Evolutionary conservation across 1,284 basidiomycete species (phyloP).

Genomic region (Pterulicium gracile): DNA sequence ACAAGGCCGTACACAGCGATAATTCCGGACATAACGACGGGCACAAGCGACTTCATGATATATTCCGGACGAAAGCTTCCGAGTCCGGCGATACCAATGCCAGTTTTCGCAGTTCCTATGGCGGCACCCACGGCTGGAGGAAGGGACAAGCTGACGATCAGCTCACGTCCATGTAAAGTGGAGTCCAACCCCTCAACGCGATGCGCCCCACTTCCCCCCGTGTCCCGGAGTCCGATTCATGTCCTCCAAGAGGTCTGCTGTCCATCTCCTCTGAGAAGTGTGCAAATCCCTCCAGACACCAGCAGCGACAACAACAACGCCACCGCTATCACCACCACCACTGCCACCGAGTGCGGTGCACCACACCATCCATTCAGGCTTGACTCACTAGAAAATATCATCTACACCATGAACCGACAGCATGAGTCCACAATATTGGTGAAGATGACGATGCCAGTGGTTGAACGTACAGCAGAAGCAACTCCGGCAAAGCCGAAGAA

Average conservation of each 20-base stretch:
- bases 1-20: conserved; percentile 74
- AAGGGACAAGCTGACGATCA: too few relatives aligned
- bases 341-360: too few relatives aligned
- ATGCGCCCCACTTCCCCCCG: too few relatives aligned
- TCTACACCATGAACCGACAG: conserved; percentile 31
- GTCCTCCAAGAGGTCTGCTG: too few relatives aligned
- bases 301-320: conserved; percentile 4
- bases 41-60: conserved; percentile 97
- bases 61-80: conserved; percentile 93
- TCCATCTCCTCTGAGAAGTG: too few relatives aligned
- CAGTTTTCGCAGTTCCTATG: conserved; percentile 94
- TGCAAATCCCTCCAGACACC: too few relatives aligned
- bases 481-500: conserved; percentile 84
- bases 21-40: conserved; percentile 84
- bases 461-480: conserved; percentile 59
- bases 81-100: conserved; percentile 95
- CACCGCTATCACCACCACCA: too few relatives aligned
- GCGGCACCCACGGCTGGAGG: conserved; percentile 81
- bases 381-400: conserved; percentile 76
- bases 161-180: too few relatives aligned
- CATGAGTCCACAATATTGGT: conserved; percentile 6
- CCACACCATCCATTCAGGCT: too few relatives aligned
- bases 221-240: too few relatives aligned
- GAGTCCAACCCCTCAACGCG: too few relatives aligned
- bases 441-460: neutral